Conservation (phyloP, 1,139 yeast species). For the Debaryomycetaceae sp. region DNA sequence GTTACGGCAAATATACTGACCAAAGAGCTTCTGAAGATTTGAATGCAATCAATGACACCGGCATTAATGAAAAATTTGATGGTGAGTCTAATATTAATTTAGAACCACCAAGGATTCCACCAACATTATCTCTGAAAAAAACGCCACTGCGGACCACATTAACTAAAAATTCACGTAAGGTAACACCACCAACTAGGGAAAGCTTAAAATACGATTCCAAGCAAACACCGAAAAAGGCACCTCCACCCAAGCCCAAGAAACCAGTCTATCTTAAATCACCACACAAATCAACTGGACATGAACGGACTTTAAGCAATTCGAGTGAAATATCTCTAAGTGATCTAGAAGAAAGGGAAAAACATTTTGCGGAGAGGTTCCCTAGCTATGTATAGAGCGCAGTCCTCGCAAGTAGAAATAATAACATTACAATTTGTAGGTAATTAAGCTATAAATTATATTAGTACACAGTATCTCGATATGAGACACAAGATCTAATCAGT, state of each 20-base stretch:
- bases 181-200: neutral
- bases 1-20: conserved; percentile 68
- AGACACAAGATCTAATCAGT: conserved; percentile 10
- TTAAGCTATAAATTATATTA: conserved; percentile 3
- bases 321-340: conserved; percentile 51
- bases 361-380: conserved; percentile 53
- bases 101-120: conserved; percentile 34
- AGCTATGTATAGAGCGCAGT: conserved; percentile 47
- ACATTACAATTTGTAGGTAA: neutral
- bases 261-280: conserved; percentile 52
- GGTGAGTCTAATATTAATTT: neutral
- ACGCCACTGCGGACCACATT: too few relatives aligned
- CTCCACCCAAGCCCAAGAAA: conserved; percentile 63
- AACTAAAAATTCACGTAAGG: neutral
- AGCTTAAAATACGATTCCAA: conserved; percentile 20
- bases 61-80: neutral
- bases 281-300: conserved; percentile 11
- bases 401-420: neutral
- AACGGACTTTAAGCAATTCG: conserved; percentile 31
- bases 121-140: conserved; percentile 15
- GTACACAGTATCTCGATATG: neutral
- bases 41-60: conserved; percentile 31
- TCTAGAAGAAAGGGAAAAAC: conserved; percentile 53
- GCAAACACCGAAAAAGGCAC: conserved; percentile 11
- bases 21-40: conserved; percentile 33